Evolutionary conservation across 331 rosid species (phyloP).

Genomic region (Ulmus americana): DNA sequence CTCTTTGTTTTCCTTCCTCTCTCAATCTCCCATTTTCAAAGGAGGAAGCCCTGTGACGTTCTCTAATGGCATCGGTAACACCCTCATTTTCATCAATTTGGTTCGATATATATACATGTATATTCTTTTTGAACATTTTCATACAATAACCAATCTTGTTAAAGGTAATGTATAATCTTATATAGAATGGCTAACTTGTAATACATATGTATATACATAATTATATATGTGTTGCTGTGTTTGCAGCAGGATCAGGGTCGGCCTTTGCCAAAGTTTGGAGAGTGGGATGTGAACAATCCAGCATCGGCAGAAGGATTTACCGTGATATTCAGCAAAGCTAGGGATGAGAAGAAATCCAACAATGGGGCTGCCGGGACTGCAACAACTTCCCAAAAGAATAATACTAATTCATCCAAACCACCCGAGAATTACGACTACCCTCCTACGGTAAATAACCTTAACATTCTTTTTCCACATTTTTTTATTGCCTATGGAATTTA

Average conservation of each 20-base stretch:
- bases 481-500: not conserved
- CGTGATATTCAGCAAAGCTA: slow-evolving; percentile 55
- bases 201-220: too few relatives aligned
- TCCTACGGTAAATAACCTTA: slow-evolving; percentile 21
- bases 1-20: slow-evolving; percentile 1
- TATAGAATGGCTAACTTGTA: too few relatives aligned
- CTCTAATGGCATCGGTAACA: slow-evolving; percentile 43
- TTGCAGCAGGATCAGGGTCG: slow-evolving; percentile 41
- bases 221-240: not conserved
- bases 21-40: slow-evolving; percentile 11
- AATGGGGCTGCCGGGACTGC: slow-evolving; percentile 11
- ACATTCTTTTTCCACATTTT: not conserved
- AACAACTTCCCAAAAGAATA: not conserved
- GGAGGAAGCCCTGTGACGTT: slow-evolving; percentile 21
- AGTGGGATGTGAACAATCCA: slow-evolving; percentile 67
- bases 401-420: slow-evolving; percentile 22
- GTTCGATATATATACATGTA: not conserved
- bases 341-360: slow-evolving; percentile 51
- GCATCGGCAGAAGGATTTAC: slow-evolving; percentile 64
- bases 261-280: slow-evolving; percentile 64
- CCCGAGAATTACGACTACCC: slow-evolving; percentile 5
- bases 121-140: not conserved
- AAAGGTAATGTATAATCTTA: too few relatives aligned
- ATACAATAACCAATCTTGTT: too few relatives aligned
- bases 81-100: not conserved